Percentiles rank a stretch among this genome's conserved stretches.
phyloP scores from a whole-genome alignment of 177 flowering plant genomes.

The Vitis hybrid region DNA sequence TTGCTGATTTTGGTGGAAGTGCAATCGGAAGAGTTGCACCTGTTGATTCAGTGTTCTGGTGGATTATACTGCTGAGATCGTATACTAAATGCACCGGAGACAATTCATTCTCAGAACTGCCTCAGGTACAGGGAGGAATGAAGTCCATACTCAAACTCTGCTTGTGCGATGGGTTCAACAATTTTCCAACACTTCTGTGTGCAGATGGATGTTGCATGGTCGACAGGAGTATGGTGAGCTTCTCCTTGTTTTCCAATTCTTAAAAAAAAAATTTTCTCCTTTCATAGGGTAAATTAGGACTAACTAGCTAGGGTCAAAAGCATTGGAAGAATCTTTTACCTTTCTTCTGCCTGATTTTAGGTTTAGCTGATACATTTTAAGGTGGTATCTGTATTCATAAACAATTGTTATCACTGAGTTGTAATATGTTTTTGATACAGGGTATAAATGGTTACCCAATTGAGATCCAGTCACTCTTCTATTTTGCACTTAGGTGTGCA shows the following conservation, averaged over 20 bases:
- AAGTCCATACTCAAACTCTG: slow-evolving; percentile 36
- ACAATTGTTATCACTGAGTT: too few species aligned
- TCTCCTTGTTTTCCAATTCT: neutral
- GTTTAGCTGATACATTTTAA: neutral
- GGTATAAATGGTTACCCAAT: slow-evolving; percentile 46
- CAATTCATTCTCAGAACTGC: slow-evolving; percentile 25
- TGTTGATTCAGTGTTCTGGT: slow-evolving; percentile 47
- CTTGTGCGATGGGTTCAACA: slow-evolving; percentile 42
- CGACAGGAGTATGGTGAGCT: slow-evolving; percentile 44
- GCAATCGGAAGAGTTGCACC: slow-evolving; percentile 52
- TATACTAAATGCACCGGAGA: slow-evolving; percentile 36
- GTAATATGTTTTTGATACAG: slow-evolving; percentile 16
- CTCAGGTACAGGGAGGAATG: slow-evolving; percentile 40
- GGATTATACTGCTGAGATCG: slow-evolving; percentile 40
- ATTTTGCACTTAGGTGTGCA: slow-evolving; percentile 39
- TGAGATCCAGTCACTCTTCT: slow-evolving; percentile 46
- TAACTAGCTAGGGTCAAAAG: too few species aligned
- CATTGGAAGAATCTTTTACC: neutral
- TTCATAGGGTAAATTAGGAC: too few species aligned
- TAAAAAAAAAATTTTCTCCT: too few species aligned
- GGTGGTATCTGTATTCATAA: too few species aligned
- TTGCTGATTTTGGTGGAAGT: slow-evolving; percentile 42
- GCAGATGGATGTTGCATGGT: slow-evolving; percentile 47
- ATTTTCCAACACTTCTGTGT: slow-evolving; percentile 41
- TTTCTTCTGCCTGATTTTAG: neutral